Conservation (phyloP, 768 basidiomycete species). For the Sistotremastrum suecicum region DNA sequence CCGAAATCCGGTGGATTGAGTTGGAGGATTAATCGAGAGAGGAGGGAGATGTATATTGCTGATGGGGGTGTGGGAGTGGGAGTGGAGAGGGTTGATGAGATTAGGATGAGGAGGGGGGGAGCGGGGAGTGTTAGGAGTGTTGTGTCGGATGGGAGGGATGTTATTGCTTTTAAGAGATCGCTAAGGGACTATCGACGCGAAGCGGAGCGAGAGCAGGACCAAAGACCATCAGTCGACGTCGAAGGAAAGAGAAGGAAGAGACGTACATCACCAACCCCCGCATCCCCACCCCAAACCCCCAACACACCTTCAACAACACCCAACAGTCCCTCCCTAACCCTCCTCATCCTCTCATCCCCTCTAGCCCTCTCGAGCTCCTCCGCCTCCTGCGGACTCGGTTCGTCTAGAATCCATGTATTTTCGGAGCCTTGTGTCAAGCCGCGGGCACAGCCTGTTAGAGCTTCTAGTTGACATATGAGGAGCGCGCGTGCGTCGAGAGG, state of each 20-base stretch:
- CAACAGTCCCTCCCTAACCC: constrained; percentile 55
- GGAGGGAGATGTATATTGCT: constrained; percentile 74
- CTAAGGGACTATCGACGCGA: constrained; percentile 44
- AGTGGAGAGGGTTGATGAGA: constrained; percentile 66
- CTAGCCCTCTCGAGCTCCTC: constrained; percentile 42
- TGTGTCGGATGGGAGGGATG: constrained; percentile 59
- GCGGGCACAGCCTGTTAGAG: constrained; percentile 72
- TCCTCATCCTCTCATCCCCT: constrained; percentile 45
- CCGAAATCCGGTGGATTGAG: constrained; percentile 56
- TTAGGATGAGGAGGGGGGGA: constrained; percentile 65
- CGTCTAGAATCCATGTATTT: constrained; percentile 44
- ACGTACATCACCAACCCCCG: constrained; percentile 62
- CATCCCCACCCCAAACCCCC: constrained; percentile 69
- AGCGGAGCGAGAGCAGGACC: neutral
- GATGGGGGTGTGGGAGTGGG: constrained; percentile 41
- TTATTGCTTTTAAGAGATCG: constrained; percentile 76
- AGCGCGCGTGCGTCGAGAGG: constrained; percentile 58
- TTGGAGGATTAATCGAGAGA: constrained; percentile 67
- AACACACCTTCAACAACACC: constrained; percentile 43
- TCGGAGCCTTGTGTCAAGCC: constrained; percentile 74
- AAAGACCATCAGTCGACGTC: neutral
- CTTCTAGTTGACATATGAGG: constrained; percentile 62
- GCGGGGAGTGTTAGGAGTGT: constrained; percentile 75
- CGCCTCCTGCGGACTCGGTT: constrained; percentile 32
- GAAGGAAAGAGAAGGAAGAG: neutral